phyloP scores from a whole-genome alignment of 768 basidiomycete genomes.

The Macrolepiota dolichaula region DNA sequence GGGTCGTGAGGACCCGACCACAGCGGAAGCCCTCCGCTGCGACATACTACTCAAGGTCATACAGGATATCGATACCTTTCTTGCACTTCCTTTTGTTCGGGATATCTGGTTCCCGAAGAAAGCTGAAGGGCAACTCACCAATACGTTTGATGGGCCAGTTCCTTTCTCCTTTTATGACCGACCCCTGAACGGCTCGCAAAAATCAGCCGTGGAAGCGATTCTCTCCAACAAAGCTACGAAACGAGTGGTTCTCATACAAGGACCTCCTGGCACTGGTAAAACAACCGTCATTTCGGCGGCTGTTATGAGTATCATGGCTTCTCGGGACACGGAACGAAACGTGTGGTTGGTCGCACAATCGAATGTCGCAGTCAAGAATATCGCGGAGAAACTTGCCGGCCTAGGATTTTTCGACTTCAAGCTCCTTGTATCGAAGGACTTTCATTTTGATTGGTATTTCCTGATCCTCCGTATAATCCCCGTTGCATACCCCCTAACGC shows the following conservation, averaged over 20 bases:
- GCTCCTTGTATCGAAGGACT: conserved; percentile 61
- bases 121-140: conserved; percentile 12
- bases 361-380: conserved; percentile 79
- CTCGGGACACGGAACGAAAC: conserved; percentile 23
- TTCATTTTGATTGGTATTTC: conserved; percentile 59
- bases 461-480: background rate
- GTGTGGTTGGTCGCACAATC: conserved; percentile 73
- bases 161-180: conserved; percentile 12
- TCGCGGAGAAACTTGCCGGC: conserved; percentile 63
- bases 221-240: conserved; percentile 27
- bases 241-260: conserved; percentile 37
- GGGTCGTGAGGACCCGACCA: conserved; percentile 45
- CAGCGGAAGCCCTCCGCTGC: conserved; percentile 34
- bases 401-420: conserved; percentile 48
- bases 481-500: background rate
- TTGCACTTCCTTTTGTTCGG: conserved; percentile 29
- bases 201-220: conserved; percentile 28
- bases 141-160: background rate
- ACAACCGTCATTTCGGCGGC: conserved; percentile 58
- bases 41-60: conserved; percentile 26
- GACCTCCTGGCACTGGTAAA: conserved; percentile 65
- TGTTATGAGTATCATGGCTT: conserved; percentile 31
- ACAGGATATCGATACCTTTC: conserved; percentile 23
- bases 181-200: conserved; percentile 33
- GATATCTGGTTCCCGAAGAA: conserved; percentile 29